Conservation (phyloP, 2,329 filamentous ascomycete genomes). For the Hansfordia pulvinata region DNA sequence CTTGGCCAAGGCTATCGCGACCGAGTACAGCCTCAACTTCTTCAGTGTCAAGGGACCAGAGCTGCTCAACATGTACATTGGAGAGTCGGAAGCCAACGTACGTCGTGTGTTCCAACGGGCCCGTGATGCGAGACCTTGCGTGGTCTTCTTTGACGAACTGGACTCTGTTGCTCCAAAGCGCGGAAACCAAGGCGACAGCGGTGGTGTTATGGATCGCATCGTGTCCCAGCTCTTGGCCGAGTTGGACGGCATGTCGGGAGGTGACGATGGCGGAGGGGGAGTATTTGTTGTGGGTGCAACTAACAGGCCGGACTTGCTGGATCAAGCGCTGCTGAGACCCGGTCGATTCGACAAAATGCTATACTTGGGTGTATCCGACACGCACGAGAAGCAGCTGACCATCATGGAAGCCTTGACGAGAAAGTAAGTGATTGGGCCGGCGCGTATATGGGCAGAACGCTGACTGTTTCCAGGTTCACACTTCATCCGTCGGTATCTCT, state of each 20-base stretch:
- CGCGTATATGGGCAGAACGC: neutral
- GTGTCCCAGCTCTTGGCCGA: conserved; percentile 91
- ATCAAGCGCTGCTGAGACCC: conserved; percentile 77
- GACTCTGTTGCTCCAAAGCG: conserved; percentile 92
- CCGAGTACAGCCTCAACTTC: conserved; percentile 88
- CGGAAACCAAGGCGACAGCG: conserved; percentile 93
- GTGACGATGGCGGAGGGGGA: conserved; percentile 65
- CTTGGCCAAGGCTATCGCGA: conserved; percentile 86
- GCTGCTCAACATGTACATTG: conserved; percentile 91
- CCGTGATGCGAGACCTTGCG: conserved; percentile 72
- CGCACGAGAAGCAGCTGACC: conserved; percentile 88
- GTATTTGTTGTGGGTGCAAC: conserved; percentile 97
- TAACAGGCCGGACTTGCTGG: conserved; percentile 84
- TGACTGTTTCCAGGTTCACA: conserved; percentile 53
- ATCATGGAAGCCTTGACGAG: conserved; percentile 89
- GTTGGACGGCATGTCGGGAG: conserved; percentile 93
- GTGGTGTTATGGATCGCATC: conserved; percentile 96
- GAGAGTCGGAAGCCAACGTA: conserved; percentile 86
- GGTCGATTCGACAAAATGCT: conserved; percentile 98
- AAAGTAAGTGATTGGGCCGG: conserved; percentile 51
- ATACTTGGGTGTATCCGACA: conserved; percentile 91
- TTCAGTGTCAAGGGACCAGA: conserved; percentile 90
- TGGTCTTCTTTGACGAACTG: conserved; percentile 88
- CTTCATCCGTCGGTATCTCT: conserved; percentile 71
- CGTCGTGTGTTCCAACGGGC: conserved; percentile 80